Evolutionary conservation across 1,284 basidiomycete genomes (phyloP), one percentile per base, ranked within the genome.

Genomic region (Pseudozyma tsukubaensis): DNA sequence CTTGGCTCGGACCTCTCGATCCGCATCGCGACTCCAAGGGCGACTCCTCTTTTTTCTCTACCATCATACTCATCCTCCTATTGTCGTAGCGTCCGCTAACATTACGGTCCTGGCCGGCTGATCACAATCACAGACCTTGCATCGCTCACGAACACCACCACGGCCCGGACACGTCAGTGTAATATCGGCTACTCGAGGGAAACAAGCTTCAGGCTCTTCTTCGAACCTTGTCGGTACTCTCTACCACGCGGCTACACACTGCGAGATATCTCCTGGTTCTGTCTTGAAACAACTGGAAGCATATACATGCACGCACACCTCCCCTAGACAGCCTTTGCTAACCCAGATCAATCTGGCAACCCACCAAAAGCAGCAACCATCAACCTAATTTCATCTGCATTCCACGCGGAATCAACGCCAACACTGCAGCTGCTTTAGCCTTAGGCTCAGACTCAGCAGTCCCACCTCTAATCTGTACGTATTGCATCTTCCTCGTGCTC

Each of bases 391-490:
- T 39, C 37, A 39, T 39, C 37, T 39, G 37, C 37, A 39, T n/a
- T 12, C 37, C 11, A n/a, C 37, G 24, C 24, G 24, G 24, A 29
- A 29, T 29, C 24, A 3, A 29, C 24, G 24, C 24, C 24, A 29
- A 40, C 45, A 34, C 24, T 48, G 34, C n/a, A 34, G 35, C 32
- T n/a, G 10, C 50, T 42, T 18, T 39, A 18, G 11, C 29, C 16
- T 44, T 35, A 45, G 35, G 45, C 18, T 49, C 18, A 50, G 24
- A 24, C 36, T 58, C 40, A n/a, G 42, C 40, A 16, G 19, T 16
- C 14, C 18, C 50, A 40, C 35, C 19, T 21, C 47, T 35, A 32
- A 42, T 43, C 29, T 35, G 55, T 58, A 58, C 21, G 48, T 58
- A 18, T n/a, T 12, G 16, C 51, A 48, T 44, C 48, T 10, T 10